Percentiles rank a stretch among this genome's conserved stretches.
phyloP scores from a whole-genome alignment of 192 early-diverging fungal genomes.

The Coemansia sp. region DNA sequence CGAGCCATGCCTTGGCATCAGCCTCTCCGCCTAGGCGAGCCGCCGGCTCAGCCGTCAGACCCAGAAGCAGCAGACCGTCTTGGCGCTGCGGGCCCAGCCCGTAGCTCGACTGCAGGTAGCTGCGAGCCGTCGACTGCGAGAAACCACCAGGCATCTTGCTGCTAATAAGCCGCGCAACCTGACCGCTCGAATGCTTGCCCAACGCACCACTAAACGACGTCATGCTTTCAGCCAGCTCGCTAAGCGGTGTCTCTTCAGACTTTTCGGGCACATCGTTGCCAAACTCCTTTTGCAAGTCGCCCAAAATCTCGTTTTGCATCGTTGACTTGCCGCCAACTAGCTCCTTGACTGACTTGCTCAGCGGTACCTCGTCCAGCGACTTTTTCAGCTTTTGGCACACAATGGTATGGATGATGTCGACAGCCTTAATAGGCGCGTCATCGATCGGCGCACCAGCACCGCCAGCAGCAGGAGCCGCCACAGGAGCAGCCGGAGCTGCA shows the following conservation, averaged over 20 bases:
- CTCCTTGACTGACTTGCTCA: constrained; percentile 71
- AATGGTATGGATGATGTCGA: constrained; percentile 79
- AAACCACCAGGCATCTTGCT: constrained; percentile 29
- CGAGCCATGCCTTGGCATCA: constrained; percentile 90
- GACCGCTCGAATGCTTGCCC: constrained; percentile 63
- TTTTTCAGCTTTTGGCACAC: constrained; percentile 96
- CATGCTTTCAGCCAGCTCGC: constrained; percentile 5
- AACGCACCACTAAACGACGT: constrained; percentile 57
- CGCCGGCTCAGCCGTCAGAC: constrained; percentile 43
- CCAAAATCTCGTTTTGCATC: constrained; percentile 93
- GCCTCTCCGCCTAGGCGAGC: constrained; percentile 57
- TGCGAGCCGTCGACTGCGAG: constrained; percentile 44
- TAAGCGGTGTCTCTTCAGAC: constrained; percentile 1
- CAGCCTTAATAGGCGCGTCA: constrained; percentile 79
- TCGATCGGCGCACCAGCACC: constrained; percentile 58
- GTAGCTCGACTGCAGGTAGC: not conserved
- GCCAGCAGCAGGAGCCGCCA: constrained; percentile 52
- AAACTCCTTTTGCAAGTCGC: constrained; percentile 57
- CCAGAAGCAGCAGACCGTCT: constrained; percentile 79
- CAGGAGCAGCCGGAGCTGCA: constrained; percentile 57
- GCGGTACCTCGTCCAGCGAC: constrained; percentile 74
- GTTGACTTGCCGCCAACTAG: constrained; percentile 95
- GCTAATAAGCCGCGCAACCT: not conserved
- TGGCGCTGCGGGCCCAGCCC: constrained; percentile 68
- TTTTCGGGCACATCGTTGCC: constrained; percentile 82